Base-by-base conservation (phyloP, 208 protist species). In the Spironucleus salmonicida region DNA sequence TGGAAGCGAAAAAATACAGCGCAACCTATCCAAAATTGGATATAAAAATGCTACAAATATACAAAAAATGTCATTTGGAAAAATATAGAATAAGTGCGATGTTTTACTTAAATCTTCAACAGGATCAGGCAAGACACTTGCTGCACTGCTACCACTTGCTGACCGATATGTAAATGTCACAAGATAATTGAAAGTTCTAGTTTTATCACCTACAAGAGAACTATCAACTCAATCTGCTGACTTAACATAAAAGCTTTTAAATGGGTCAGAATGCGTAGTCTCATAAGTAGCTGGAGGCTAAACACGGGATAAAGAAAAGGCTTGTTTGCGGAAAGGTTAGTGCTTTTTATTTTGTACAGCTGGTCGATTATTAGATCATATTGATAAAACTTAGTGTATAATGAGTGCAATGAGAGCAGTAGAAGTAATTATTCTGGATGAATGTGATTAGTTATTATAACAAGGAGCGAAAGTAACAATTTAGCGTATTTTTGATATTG, bases 101-200 rank as follows among this genome's bases (percentile, higher is more conserved):
- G 64, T 71, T 4, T 30, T 71, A 7, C 4, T 71, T 11, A 71
- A 71, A 45, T n/a, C 64, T 42, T 4, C 26, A 4, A 71, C 64
- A 7, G 64, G 64, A 19, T 71, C 64, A 26, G 64, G 64, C 9
- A 71, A 71, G 64, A 71, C 64, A n/a, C 32, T 71, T 42, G 64
- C 64, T 11, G 13, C 45, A 9, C 64, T 71, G 7, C 2, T 49
- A 19, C 64, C 64, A 32, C 4, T 71, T 57, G n/a, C 4, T 71
- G 64, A 71, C 7, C 64, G 4, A 49, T 9, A 35, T 71, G 9
- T n/a, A 45, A n/a, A 4, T 15, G 11, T 11, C 7, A n/a, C 9
- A 57, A 9, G 11, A 45, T 9, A 35, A 42, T 9, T 15, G 40
- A 32, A 38, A 4, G 34, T 4, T 29, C 38, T 71, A 2, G 45